These are phyloP conservation scores for Hypoxylon sp. DNA, from an alignment of 2,329 filamentous ascomycete species.

Conservation along the genomic window DNA sequence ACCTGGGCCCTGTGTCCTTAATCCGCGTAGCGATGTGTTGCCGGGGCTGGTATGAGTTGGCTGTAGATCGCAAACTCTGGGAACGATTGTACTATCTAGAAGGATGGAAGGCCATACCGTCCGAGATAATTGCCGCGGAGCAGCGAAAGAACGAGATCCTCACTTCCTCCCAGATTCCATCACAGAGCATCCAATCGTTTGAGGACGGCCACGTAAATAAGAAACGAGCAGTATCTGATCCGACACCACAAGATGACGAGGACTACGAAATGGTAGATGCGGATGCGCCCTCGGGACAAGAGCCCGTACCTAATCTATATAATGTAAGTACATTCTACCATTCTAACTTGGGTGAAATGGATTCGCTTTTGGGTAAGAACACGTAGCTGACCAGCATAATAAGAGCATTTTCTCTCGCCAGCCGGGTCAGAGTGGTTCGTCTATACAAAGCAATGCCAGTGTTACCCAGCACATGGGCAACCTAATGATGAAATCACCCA, in stretches of 20 bases:
- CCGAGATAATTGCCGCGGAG: slow-evolving; percentile 77
- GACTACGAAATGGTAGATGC: slow-evolving; percentile 64
- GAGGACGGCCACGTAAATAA: slow-evolving; percentile 67
- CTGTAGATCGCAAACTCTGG: slow-evolving; percentile 89
- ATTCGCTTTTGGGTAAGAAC: slow-evolving; percentile 46
- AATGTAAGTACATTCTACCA: slow-evolving; percentile 23
- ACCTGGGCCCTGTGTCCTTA: slow-evolving; percentile 84
- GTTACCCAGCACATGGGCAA: slow-evolving; percentile 51
- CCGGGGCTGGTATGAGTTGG: slow-evolving; percentile 82
- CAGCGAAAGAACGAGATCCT: slow-evolving; percentile 65
- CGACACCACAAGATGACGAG: slow-evolving; percentile 56
- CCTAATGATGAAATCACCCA: slow-evolving; percentile 55
- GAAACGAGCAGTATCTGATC: slow-evolving; percentile 65
- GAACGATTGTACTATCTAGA: slow-evolving; percentile 84
- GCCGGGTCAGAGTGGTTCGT: slow-evolving; percentile 47
- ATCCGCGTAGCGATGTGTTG: slow-evolving; percentile 84
- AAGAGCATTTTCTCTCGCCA: slow-evolving; percentile 49
- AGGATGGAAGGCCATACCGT: slow-evolving; percentile 82
- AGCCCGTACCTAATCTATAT: slow-evolving; percentile 40
- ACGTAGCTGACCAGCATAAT: slow-evolving; percentile 40
- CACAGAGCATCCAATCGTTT: slow-evolving; percentile 59
- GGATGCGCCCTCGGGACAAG: slow-evolving; percentile 50
- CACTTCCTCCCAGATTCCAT: slow-evolving; percentile 55
- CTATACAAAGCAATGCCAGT: slow-evolving; percentile 47
- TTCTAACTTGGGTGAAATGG: slow-evolving; percentile 20